Conservation (phyloP, 2,329 filamentous ascomycete genomes). For the Beauveria brongniartii region DNA sequence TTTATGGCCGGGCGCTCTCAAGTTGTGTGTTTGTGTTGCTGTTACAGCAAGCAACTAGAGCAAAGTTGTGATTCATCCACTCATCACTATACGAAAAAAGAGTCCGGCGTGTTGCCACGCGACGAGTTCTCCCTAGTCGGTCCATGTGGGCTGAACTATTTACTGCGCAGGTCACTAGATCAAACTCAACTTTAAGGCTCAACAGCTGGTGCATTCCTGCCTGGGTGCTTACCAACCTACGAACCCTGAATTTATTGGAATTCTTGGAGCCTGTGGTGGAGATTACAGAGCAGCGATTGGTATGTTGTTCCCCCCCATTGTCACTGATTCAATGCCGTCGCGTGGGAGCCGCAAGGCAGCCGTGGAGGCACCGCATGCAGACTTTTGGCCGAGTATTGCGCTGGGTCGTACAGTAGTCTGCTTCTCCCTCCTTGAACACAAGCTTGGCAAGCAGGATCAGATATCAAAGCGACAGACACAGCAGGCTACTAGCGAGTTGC, state of each 20-base stretch:
- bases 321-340: neutral
- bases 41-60: neutral
- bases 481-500: neutral
- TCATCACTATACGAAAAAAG: neutral
- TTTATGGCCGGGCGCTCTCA: neutral
- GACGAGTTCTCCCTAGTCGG: neutral
- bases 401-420: neutral
- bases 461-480: constrained; percentile 3
- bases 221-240: neutral
- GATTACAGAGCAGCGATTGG: neutral
- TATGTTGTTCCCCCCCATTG: neutral
- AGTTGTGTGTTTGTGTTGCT: neutral
- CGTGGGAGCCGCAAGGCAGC: neutral
- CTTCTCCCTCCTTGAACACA: neutral
- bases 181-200: constrained; percentile 1
- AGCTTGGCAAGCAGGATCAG: neutral
- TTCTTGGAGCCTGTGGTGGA: constrained; percentile 2
- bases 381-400: neutral
- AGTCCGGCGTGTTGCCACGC: neutral
- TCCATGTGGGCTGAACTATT: neutral
- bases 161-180: neutral
- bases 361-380: neutral
- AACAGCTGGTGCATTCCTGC: neutral
- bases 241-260: neutral
- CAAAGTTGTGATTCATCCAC: neutral